Percentiles rank a stretch among this genome's conserved stretches.
phyloP scores from a whole-genome alignment of 495 filamentous ascomycete species.

The Cercophora newfieldiana region DNA sequence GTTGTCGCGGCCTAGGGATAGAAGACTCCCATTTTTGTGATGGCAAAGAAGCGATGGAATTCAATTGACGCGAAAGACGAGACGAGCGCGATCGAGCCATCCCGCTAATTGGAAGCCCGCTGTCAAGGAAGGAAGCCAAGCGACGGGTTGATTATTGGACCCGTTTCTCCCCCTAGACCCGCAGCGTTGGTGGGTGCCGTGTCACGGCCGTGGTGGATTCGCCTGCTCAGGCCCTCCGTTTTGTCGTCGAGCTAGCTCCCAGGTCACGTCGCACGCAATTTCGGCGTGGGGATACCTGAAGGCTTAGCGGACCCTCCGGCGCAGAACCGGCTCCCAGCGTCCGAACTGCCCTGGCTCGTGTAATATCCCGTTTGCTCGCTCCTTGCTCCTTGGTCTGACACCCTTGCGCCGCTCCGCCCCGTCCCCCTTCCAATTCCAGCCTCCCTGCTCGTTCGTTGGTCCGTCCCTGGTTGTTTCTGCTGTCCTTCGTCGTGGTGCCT shows the following conservation, averaged over 20 bases:
- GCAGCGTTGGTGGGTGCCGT: slow-evolving; percentile 14
- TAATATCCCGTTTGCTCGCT: slow-evolving; percentile 32
- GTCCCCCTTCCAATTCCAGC: slow-evolving; percentile 30
- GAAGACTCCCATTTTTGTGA: background rate
- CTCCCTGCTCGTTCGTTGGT: slow-evolving; percentile 13
- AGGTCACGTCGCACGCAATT: slow-evolving; percentile 8
- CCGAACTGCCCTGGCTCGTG: slow-evolving; percentile 26
- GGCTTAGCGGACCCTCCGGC: slow-evolving; percentile 12
- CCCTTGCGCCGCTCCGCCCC: slow-evolving; percentile 38
- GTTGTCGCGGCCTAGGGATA: background rate
- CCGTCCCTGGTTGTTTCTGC: slow-evolving; percentile 9
- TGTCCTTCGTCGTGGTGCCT: slow-evolving; percentile 11
- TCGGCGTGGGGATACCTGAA: background rate
- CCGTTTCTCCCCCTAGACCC: slow-evolving; percentile 12
- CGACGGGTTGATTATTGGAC: slow-evolving; percentile 10
- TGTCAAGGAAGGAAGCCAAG: background rate
- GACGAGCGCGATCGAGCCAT: background rate
- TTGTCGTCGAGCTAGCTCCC: slow-evolving; percentile 9
- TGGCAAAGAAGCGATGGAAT: background rate
- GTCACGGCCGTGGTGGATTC: slow-evolving; percentile 9
- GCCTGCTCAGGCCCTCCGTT: background rate
- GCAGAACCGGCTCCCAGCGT: slow-evolving; percentile 6
- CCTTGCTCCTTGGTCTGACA: slow-evolving; percentile 22
- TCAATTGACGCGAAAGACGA: background rate
- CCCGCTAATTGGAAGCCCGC: background rate